A percentile compares a stretch with the other conserved stretches of the same genome.
These are phyloP conservation scores for Capsella rubella DNA, from an alignment of 441 rosid genomes.

Conservation along the genomic window DNA sequence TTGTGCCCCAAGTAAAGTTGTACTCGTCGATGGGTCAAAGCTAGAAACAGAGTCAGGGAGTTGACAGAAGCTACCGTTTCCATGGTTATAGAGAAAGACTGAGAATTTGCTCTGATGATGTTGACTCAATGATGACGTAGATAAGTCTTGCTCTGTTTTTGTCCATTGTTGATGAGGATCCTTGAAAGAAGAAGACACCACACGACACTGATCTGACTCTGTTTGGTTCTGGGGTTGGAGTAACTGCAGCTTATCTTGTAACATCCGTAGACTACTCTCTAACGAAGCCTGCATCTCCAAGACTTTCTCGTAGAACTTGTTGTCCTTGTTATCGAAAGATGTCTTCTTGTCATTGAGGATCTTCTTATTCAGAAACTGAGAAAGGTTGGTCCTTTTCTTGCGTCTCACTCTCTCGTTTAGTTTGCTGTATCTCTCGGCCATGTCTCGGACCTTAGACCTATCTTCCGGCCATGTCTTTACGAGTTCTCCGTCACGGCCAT, in stretches of 20 bases:
- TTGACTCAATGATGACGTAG: neutral
- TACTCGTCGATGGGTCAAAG: neutral
- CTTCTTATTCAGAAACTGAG: neutral
- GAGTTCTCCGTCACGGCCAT: slow-evolving; percentile 9
- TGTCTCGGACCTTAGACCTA: neutral
- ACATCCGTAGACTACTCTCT: neutral
- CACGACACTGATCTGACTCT: neutral
- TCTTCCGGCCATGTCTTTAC: neutral
- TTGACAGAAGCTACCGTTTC: slow-evolving; percentile 1
- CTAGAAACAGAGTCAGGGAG: slow-evolving; percentile 5
- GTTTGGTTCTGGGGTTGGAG: neutral
- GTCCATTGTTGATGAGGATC: slow-evolving; percentile 11
- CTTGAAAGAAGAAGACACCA: neutral
- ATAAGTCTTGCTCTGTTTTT: neutral
- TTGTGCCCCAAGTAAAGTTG: slow-evolving; percentile 4
- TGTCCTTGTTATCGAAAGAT: neutral
- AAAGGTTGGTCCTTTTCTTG: slow-evolving; percentile 1
- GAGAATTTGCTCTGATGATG: slow-evolving; percentile 1
- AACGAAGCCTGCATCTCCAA: neutral
- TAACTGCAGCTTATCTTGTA: neutral
- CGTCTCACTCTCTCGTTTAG: neutral
- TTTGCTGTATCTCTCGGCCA: neutral
- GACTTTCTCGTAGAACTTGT: neutral
- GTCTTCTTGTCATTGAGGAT: neutral
- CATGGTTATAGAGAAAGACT: neutral